phyloP scores from a whole-genome alignment of 2,329 filamentous ascomycete species.

The Cordyceps javanica region DNA sequence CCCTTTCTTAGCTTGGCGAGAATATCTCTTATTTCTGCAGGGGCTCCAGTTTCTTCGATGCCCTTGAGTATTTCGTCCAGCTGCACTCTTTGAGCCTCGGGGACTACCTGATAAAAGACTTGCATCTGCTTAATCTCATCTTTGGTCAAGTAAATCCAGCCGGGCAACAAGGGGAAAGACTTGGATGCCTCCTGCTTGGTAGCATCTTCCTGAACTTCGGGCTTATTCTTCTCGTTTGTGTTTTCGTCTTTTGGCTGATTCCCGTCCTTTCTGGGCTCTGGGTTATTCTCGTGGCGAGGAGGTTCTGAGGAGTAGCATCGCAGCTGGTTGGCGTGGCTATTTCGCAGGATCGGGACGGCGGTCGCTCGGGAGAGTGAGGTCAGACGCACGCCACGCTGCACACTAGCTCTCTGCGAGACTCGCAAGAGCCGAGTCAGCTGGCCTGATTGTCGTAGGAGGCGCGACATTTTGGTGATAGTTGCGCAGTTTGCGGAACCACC shows the following conservation, averaged over 20 bases:
- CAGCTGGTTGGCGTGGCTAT: slow-evolving; percentile 25
- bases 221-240: slow-evolving; percentile 17
- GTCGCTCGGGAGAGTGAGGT: slow-evolving; percentile 26
- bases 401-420: slow-evolving; percentile 46
- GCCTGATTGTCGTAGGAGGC: slow-evolving; percentile 59
- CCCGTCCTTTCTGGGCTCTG: slow-evolving; percentile 20
- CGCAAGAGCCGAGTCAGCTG: slow-evolving; percentile 58
- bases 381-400: slow-evolving; percentile 38
- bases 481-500: slow-evolving; percentile 30
- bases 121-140: slow-evolving; percentile 48
- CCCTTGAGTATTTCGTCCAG: slow-evolving; percentile 55
- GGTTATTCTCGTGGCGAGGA: slow-evolving; percentile 32
- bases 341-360: slow-evolving; percentile 29
- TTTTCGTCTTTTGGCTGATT: slow-evolving; percentile 19
- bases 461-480: slow-evolving; percentile 49
- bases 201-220: slow-evolving; percentile 16
- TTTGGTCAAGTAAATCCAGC: slow-evolving; percentile 41
- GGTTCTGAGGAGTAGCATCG: slow-evolving; percentile 33
- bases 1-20: slow-evolving; percentile 46
- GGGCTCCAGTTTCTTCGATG: slow-evolving; percentile 64
- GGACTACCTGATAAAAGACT: slow-evolving; percentile 55
- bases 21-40: slow-evolving; percentile 57
- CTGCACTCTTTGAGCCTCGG: slow-evolving; percentile 52
- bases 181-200: slow-evolving; percentile 20
- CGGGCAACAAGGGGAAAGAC: slow-evolving; percentile 33